A percentile compares a stretch with the other conserved stretches of the same genome.
These are phyloP conservation scores for Yamadazyma dushanensis DNA, from an alignment of 1,139 yeast species.

Conservation along the genomic window DNA sequence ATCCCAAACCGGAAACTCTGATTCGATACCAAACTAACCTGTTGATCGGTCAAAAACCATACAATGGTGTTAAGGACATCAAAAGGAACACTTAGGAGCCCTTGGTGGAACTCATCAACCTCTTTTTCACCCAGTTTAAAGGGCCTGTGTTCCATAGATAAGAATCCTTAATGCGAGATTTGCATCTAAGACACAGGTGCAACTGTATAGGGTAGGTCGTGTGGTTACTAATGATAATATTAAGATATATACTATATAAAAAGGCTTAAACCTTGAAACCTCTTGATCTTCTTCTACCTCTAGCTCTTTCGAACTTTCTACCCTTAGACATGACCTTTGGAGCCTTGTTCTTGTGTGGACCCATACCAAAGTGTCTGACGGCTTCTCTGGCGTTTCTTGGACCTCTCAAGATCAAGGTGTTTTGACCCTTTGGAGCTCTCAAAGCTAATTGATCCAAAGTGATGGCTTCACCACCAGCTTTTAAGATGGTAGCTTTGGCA, in stretches of 20 bases:
- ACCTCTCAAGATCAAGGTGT: constrained; percentile 97
- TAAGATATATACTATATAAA: not conserved
- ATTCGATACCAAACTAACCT: constrained; percentile 8
- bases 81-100: constrained; percentile 15
- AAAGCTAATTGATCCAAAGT: constrained; percentile 98
- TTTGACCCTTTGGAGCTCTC: constrained; percentile 99
- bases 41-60: constrained; percentile 15
- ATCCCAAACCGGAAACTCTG: not conserved
- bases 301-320: constrained; percentile 99
- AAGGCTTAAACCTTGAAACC: constrained; percentile 97
- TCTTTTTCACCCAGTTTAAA: too few species aligned
- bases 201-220: too few species aligned
- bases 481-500: constrained; percentile 96
- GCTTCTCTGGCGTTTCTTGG: constrained; percentile 99
- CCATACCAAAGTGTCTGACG: constrained; percentile 99
- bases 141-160: too few species aligned
- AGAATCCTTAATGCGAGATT: too few species aligned
- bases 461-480: constrained; percentile 99
- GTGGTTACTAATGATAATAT: not conserved
- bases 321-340: constrained; percentile 98
- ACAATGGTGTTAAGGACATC: constrained; percentile 22
- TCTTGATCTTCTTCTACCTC: constrained; percentile 99
- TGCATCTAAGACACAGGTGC: too few species aligned
- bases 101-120: too few species aligned
- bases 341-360: constrained; percentile 99